Base-by-base conservation (phyloP, 306 rosid species). In the Sicyos baderoa region DNA sequence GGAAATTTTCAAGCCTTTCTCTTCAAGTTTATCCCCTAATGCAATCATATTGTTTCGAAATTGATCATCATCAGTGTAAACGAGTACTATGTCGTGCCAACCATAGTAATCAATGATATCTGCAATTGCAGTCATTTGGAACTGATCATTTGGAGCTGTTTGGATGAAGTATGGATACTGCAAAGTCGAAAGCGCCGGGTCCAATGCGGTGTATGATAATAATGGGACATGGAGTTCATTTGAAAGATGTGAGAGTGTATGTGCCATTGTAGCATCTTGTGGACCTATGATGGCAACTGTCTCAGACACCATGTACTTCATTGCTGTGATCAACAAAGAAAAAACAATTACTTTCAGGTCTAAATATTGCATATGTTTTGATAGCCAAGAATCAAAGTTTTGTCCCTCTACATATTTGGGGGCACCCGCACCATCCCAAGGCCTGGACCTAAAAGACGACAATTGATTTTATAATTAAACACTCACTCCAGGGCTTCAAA, bases 91-190 rank as follows among this genome's bases (percentile, higher is more conserved):
- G 63, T 79, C 80, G 0, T 55, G 68, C 88, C 88, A 84, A 63
- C 77, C 74, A 2, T 72, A 79, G 70, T 79, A 70, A 72, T 51
- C 66, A 29, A 84, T 48, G 52, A 81, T 64, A 12, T 79, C 86
- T 13, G 84, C 86, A 16, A 84, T 79, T 65, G 88, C 86, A n/a
- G 75, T 29, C 84, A 84, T 79, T 74, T 84, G 88, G 74, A 74
- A 84, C 4, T 29, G 44, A 80, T 84, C 88, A 54, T 79, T 84
- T 6, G 88, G 88, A 29, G 86, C 88, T 16, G 88, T 84, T 77
- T 84, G 88, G 49, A 84, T 68, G 58, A 84, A 81, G 72, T 68
- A 84, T 23, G 88, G 88, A 79, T 76, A 77, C 79, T 84, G 88
- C 54, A 76, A 73, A 55, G 72, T 66, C 25, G 80, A 14, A 65